phyloP scores from a whole-genome alignment of 179 eudicot species.

The Sideroxylon spinosum region DNA sequence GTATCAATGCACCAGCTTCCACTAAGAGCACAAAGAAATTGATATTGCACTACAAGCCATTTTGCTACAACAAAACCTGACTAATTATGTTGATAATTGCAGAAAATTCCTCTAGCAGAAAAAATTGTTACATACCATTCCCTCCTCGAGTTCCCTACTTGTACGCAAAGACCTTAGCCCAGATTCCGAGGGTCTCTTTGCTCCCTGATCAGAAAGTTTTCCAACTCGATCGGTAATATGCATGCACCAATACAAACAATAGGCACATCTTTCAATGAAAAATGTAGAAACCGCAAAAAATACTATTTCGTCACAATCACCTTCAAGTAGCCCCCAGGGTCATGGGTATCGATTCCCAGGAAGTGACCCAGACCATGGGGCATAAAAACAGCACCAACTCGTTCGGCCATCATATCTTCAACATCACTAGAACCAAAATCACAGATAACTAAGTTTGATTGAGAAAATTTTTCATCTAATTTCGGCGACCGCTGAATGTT shows the following conservation, averaged over 20 bases:
- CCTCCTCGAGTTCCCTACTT: constrained; percentile 71
- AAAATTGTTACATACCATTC: constrained; percentile 57
- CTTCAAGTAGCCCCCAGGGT: constrained; percentile 95
- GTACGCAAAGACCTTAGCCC: constrained; percentile 85
- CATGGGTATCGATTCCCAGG: constrained; percentile 97
- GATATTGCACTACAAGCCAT: neutral
- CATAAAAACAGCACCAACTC: constrained; percentile 92
- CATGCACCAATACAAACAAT: neutral
- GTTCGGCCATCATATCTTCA: constrained; percentile 76
- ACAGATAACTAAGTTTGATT: constrained; percentile 6
- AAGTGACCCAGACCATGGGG: constrained; percentile 99
- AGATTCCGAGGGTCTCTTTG: constrained; percentile 73
- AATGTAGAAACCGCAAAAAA: constrained; percentile 16
- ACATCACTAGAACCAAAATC: constrained; percentile 47
- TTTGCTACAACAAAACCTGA: neutral
- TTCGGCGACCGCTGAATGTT: constrained; percentile 8
- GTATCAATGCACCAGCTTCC: neutral
- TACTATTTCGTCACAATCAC: constrained; percentile 27
- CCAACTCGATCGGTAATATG: neutral
- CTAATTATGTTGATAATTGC: neutral
- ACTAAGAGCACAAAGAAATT: neutral
- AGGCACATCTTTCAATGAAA: neutral
- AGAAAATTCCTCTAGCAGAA: constrained; percentile 4
- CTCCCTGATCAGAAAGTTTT: constrained; percentile 46
- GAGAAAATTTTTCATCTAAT: neutral